Percentiles rank a stretch among this genome's conserved stretches.
Conservation (phyloP, 2,329 filamentous ascomycete genomes). For the Aureobasidium lini region DNA sequence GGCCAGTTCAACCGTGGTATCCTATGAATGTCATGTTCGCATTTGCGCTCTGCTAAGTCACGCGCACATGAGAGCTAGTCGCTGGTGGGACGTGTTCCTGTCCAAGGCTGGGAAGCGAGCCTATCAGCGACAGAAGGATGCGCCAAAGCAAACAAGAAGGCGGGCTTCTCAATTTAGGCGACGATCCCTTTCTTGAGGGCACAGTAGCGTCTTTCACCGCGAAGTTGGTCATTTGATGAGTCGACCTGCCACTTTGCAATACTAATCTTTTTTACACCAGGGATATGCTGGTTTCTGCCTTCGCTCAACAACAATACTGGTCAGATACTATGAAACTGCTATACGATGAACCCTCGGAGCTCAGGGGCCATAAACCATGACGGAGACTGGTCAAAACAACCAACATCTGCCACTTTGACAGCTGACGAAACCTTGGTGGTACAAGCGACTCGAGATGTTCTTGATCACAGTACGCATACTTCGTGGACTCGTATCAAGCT, state of each 20-base stretch:
- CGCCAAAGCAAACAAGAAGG: neutral
- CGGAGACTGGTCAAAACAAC: neutral
- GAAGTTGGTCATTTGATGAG: neutral
- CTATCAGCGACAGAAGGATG: neutral
- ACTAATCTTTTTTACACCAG: neutral
- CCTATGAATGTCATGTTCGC: neutral
- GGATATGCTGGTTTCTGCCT: neutral
- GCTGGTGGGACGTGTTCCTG: neutral
- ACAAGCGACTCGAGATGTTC: neutral
- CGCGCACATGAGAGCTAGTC: neutral
- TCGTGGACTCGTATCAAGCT: neutral
- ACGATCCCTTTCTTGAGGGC: neutral
- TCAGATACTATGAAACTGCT: too few species aligned
- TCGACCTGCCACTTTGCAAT: neutral
- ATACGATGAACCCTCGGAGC: too few species aligned
- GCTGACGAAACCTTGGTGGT: neutral
- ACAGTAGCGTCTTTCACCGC: neutral
- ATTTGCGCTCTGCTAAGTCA: neutral
- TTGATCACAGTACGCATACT: neutral
- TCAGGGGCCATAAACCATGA: too few species aligned
- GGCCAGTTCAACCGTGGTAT: too few species aligned
- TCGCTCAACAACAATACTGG: neutral
- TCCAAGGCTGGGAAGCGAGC: neutral
- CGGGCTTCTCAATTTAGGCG: neutral
- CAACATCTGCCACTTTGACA: too few species aligned